These are phyloP conservation scores for Yamadazyma triangularis DNA, from an alignment of 1,139 yeast species.

Conservation along the genomic window DNA sequence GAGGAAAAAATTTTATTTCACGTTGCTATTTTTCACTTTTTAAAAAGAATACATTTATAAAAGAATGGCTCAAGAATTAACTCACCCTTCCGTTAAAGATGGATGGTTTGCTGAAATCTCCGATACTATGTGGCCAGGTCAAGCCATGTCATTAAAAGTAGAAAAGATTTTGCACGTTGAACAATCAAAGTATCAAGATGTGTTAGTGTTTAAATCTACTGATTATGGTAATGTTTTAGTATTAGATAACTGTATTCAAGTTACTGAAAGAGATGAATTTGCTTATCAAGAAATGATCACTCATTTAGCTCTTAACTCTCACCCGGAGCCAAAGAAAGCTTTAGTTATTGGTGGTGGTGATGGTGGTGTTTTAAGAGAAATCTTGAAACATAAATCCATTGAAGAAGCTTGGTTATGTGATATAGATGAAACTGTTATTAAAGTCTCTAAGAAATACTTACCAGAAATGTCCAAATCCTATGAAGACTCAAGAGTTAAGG, in stretches of 20 bases:
- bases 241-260: conserved; percentile 87
- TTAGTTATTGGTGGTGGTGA: conserved; percentile 95
- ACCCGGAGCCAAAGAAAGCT: conserved; percentile 85
- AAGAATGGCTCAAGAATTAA: conserved; percentile 37
- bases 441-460: conserved; percentile 74
- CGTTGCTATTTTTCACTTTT: neutral
- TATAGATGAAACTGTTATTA: conserved; percentile 86
- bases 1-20: too few relatives aligned
- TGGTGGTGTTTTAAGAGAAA: conserved; percentile 92
- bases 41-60: neutral
- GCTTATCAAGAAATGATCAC: conserved; percentile 95
- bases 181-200: conserved; percentile 83
- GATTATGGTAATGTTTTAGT: conserved; percentile 90
- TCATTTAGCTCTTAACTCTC: conserved; percentile 84
- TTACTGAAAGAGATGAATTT: conserved; percentile 91
- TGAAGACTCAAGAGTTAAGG: conserved; percentile 74
- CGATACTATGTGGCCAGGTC: conserved; percentile 93
- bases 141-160: conserved; percentile 83
- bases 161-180: conserved; percentile 77
- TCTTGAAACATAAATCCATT: conserved; percentile 77
- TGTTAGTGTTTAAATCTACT: conserved; percentile 80
- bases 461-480: conserved; percentile 82
- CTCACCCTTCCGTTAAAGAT: conserved; percentile 69
- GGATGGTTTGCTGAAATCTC: conserved; percentile 93
- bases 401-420: conserved; percentile 88